Percentiles rank a stretch among this genome's conserved stretches.
Conservation (phyloP, 2,329 filamentous ascomycete species). For the Fusarium humuli region DNA sequence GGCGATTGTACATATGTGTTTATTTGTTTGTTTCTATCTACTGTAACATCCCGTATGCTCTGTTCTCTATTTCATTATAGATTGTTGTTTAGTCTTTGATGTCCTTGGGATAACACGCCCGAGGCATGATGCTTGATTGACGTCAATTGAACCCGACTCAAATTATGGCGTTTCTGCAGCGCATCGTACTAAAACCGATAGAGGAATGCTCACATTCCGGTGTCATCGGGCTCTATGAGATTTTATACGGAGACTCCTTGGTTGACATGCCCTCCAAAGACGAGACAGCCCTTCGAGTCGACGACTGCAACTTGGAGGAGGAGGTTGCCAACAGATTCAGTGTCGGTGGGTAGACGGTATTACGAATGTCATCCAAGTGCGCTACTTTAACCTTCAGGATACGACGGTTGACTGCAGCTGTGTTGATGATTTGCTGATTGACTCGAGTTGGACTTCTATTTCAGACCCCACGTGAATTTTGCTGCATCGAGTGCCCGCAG, state of each 20-base stretch:
- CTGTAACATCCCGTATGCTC: accelerated
- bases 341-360: accelerated
- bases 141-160: not conserved
- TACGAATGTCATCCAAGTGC: not conserved
- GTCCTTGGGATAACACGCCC: not conserved
- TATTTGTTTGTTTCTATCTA: not conserved
- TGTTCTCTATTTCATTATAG: too few relatives aligned
- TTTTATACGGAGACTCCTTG: not conserved
- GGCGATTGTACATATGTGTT: not conserved
- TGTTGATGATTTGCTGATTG: not conserved
- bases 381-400: too few relatives aligned
- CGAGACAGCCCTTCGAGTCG: not conserved
- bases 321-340: too few relatives aligned
- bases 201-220: not conserved
- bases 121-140: not conserved
- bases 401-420: not conserved
- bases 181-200: not conserved
- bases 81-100: too few relatives aligned
- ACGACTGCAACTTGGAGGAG: not conserved
- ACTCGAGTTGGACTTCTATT: not conserved
- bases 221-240: not conserved
- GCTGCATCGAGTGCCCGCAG: not conserved
- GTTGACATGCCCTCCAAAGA: not conserved
- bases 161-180: not conserved
- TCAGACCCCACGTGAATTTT: not conserved